Evolutionary conservation across 139 green algal genomes (phyloP), one percentile per base, ranked within the genome.

Genomic region (Picochlorum sp.): DNA sequence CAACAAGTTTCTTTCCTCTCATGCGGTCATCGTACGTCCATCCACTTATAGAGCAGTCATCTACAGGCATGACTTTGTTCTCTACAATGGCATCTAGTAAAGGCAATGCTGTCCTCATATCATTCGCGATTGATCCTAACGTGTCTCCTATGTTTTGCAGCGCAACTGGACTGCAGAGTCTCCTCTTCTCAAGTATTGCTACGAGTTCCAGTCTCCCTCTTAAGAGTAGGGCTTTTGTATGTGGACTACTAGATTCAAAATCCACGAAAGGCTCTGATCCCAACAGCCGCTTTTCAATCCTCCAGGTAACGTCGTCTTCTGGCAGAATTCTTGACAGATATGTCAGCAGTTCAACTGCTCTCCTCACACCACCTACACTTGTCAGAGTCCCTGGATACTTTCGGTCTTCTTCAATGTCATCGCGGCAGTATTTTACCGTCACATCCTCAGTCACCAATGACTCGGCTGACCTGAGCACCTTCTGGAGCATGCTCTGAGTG

Each of bases 181-280:
- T 44, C 34, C 60, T 45, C 24, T 15, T 20, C n/a, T 58, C 15
- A 10, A 66, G 34, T 13, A 28, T 66, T 13, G 14, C 60, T 9
- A 16, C 15, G 11, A 66, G 14, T 57, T 58, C 60, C 11, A 66
- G 14, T 44, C 51, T 58, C 24, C 34, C 60, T 31, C 37, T 56
- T 13, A 66, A 28, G 18, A 66, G 13, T 56, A 66, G 57, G 14
- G 60, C 34, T 16, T 28, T 55, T 57, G 60, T 16, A 16, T 28
- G 60, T 18, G 15, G 15, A 44, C 47, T 28, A 10, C 31, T 58
- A 4, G n/a, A 20, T 16, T 38, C 21, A 23, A 66, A 66, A 38
- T 56, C 34, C 20, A 66, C 31, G 21, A 58, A 66, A 16, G 60
- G 60, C 60, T 66, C 60, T 20, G 14, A 20, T 21, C 60, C 60